These are phyloP conservation scores for Fusarium albosuccineum DNA, from an alignment of 2,329 filamentous ascomycete species.

Conservation along the genomic window DNA sequence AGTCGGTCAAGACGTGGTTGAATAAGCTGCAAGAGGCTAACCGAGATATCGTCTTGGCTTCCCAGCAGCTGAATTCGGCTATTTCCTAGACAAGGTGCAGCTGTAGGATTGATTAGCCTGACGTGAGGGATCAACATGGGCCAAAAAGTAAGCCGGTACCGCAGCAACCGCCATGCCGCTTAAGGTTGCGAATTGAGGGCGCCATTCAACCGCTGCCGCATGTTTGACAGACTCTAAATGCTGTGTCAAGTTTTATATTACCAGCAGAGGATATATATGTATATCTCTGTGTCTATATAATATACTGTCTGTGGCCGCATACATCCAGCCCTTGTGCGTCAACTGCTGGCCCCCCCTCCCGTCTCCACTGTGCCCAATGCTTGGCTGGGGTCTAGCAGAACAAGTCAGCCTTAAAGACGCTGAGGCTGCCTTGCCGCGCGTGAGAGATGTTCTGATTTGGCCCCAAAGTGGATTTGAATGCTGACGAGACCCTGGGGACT, in stretches of 20 bases:
- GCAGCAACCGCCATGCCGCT: slow-evolving; percentile 27
- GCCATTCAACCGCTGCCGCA: no score
- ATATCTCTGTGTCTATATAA: no score
- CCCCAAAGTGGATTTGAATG: slow-evolving; percentile 28
- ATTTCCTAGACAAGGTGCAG: background rate
- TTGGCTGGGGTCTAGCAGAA: background rate
- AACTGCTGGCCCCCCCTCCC: background rate
- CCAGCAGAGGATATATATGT: no score
- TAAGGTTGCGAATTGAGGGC: background rate
- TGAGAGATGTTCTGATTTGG: slow-evolving; percentile 33
- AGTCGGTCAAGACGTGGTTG: background rate
- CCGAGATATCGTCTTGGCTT: no score
- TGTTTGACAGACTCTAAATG: no score
- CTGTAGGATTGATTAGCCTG: slow-evolving; percentile 3
- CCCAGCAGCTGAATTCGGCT: background rate
- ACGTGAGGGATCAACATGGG: slow-evolving; percentile 19
- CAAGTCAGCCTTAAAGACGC: slow-evolving; percentile 33
- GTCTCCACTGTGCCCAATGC: no score
- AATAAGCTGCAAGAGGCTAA: no score
- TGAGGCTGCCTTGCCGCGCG: slow-evolving; percentile 33
- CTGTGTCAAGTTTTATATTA: no score
- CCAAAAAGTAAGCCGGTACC: slow-evolving; percentile 25
- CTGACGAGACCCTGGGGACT: slow-evolving; percentile 31
- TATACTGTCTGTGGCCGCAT: no score
- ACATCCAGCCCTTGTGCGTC: no score